Evolutionary conservation across 2,329 filamentous ascomycete genomes (phyloP), one percentile per base, ranked within the genome.

Genomic region (Calonectria leucothoes): DNA sequence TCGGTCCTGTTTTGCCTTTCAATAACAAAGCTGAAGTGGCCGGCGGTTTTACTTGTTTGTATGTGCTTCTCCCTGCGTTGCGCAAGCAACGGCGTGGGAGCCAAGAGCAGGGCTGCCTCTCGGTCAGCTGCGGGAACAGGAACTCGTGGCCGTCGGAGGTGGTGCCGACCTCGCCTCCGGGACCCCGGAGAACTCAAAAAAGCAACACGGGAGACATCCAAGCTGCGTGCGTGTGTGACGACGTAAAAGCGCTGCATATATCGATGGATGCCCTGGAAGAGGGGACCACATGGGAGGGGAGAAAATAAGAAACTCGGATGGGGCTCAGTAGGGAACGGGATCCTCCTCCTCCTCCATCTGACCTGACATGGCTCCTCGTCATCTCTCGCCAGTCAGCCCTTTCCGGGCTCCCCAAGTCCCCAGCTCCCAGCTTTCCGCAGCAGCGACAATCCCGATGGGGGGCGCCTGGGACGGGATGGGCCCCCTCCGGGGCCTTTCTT

Each of bases 101-200:
- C 55, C 35, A 68, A 57, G 66, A 78, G 63, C 78, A 79, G 78
- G 78, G 78, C 77, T 52, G 57, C 42, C 68, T 74, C 67, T 77
- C 71, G 70, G 76, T 76, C 68, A 65, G 49, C 61, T 59, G 61
- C 70, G 59, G 73, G 75, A 74, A 72, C 69, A 49, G 72, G 69
- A 69, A 69, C 51, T 71, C 72, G 68, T 76, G 77, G 70, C 78
- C 75, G 78, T 74, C 74, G 75, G 72, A 69, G 72, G 70, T 69
- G 71, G 75, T 69, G 78, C 78, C 70, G 71, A 75, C 73, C 71
- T 77, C 73, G 76, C 71, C 69, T 75, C 75, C 74, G 65, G 70
- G 70, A 71, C 72, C 71, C 76, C 64, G 76, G 76, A 68, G 71
- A 74, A 61, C 67, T 52, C 48, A 67, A 70, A 69, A 69, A 67